phyloP scores from a whole-genome alignment of 805 yeast genomes.

The Spathaspora arborariae region DNA sequence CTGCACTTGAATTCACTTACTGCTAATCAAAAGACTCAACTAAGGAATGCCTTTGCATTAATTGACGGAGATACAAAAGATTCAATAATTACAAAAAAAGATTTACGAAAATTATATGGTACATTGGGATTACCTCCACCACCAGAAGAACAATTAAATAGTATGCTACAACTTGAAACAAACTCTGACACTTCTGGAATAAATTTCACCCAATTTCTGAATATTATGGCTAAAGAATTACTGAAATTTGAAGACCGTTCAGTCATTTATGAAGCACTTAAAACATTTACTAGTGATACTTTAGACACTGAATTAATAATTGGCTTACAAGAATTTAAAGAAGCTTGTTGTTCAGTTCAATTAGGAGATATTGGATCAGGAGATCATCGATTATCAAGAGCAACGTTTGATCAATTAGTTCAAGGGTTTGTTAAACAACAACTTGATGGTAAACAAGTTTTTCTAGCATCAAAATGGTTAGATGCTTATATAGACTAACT shows the following conservation, averaged over 20 bases:
- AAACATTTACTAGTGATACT: slow-evolving; percentile 39
- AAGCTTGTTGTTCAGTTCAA: slow-evolving; percentile 44
- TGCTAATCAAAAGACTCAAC: slow-evolving; percentile 58
- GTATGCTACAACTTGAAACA: slow-evolving; percentile 44
- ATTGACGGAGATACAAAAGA: slow-evolving; percentile 78
- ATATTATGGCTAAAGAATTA: slow-evolving; percentile 56
- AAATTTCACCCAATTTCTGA: slow-evolving; percentile 63
- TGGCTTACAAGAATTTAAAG: slow-evolving; percentile 45
- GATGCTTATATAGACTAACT: slow-evolving; percentile 43
- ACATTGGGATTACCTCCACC: slow-evolving; percentile 49
- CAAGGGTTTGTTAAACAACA: slow-evolving; percentile 53
- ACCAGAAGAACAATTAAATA: slow-evolving; percentile 37
- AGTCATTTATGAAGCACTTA: slow-evolving; percentile 54
- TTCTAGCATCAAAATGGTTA: slow-evolving; percentile 62
- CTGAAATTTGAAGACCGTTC: slow-evolving; percentile 49
- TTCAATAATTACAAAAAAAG: slow-evolving; percentile 53
- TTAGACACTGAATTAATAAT: slow-evolving; percentile 38
- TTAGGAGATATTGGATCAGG: slow-evolving; percentile 46
- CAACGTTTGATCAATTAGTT: slow-evolving; percentile 49
- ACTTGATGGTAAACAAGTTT: slow-evolving; percentile 54
- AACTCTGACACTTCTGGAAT: slow-evolving; percentile 23
- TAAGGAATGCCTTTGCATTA: slow-evolving; percentile 72
- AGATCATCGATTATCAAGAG: slow-evolving; percentile 36
- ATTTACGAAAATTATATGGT: slow-evolving; percentile 51
- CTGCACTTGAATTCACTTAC: slow-evolving; percentile 40